A percentile compares a stretch with the other conserved stretches of the same genome.
These are phyloP conservation scores for Rhodomyrtus psidioides DNA, from an alignment of 441 rosid species.

Conservation along the genomic window DNA sequence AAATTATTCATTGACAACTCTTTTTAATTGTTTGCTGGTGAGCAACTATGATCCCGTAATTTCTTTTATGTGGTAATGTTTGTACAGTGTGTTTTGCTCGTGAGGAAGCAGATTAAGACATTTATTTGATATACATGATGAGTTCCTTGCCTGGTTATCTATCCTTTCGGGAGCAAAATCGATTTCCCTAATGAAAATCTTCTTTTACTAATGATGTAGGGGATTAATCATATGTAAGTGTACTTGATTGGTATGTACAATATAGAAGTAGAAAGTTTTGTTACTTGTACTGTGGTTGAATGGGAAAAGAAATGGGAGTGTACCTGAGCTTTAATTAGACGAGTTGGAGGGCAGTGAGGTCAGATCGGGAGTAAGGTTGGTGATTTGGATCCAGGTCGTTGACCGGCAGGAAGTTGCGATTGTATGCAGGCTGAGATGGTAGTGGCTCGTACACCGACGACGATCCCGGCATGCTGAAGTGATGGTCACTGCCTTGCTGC, in stretches of 20 bases:
- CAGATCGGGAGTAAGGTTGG: constrained; percentile 44
- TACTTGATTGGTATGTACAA: too few species aligned
- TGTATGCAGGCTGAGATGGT: constrained; percentile 34
- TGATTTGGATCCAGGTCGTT: constrained; percentile 56
- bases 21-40: neutral
- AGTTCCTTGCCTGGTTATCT: neutral
- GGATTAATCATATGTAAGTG: neutral
- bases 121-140: neutral
- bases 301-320: neutral
- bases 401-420: constrained; percentile 50
- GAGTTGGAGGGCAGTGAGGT: constrained; percentile 67
- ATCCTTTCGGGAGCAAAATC: neutral
- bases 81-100: neutral
- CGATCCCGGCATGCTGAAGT: constrained; percentile 14
- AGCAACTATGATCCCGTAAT: neutral
- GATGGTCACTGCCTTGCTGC: constrained; percentile 19
- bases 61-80: neutral
- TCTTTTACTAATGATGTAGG: neutral
- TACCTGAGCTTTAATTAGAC: constrained; percentile 29
- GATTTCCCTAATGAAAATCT: neutral
- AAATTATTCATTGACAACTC: neutral
- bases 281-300: neutral
- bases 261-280: neutral
- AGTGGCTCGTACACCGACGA: constrained; percentile 28
- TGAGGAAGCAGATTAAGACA: neutral